Base-by-base conservation (phyloP, 2,329 filamentous ascomycete genomes). In the Bimuria novae-zelandiae region DNA sequence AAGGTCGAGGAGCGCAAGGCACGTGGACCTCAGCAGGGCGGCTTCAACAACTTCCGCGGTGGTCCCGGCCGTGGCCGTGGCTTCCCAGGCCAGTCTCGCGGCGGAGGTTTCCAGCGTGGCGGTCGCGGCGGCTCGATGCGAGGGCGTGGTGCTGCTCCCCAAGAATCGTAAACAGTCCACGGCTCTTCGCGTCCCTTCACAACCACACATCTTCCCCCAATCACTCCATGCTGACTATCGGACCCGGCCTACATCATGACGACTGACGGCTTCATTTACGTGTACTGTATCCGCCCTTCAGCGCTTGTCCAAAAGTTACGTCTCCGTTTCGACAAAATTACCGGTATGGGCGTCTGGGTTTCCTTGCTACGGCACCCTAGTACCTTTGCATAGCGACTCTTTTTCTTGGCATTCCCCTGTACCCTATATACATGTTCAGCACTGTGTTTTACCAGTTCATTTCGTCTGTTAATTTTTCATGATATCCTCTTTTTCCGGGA, bases 1-100 rank as follows among this genome's bases (percentile, higher is more conserved):
- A 82, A 85, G 57, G 89, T 99, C 51, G 94, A 97, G 78, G 90
- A 93, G 72, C 92, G 94, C 59, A 90, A 91, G 61, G 85, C 89
- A 37, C 74, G 75, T 51, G n/a, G n/a, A n/a, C 72, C 75, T 12
- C 64, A 70, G 59, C 57, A 67, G 57, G 61, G 71, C 66, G 14
- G 19, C 17, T 16, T 12, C 46, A 73, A 63, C 66, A 46, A 71
- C 64, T 51, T 72, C 67, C 63, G 77, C 67, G 64, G 77, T 44
- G 75, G 76, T 46, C 73, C 76, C 55, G 72, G 71, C 49, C 75
- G 76, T 52, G 89, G 87, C 49, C 86, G 89, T 52, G 88, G 86
- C 76, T 63, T 71, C 35, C 63, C 64, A 23, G 74, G 83, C 57
- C 81, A 83, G 71, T 80, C 85, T 63, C 85, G 88, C 52, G 87